Evolutionary conservation across 1,284 basidiomycete species (phyloP).

Genomic region (Fomitopsis palustris): DNA sequence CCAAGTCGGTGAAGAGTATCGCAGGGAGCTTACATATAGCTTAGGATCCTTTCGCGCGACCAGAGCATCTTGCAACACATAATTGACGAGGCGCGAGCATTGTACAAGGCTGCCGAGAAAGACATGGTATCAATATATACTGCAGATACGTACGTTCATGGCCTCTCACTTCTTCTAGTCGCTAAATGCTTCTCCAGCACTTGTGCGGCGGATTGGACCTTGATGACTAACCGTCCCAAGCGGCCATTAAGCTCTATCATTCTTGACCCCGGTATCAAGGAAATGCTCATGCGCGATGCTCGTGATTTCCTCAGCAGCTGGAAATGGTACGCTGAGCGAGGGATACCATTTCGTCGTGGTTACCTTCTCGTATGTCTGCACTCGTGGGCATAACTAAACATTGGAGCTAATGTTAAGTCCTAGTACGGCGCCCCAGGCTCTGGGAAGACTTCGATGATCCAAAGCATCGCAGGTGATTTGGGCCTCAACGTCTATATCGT

Average conservation of each 20-base stretch:
- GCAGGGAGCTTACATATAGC: neutral
- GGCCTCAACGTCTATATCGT: conserved; percentile 72
- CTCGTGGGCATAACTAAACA: neutral
- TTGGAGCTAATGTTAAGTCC: neutral
- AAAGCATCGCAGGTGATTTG: conserved; percentile 74
- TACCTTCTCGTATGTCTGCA: conserved; percentile 53
- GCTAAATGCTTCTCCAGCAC: neutral
- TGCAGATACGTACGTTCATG: conserved; percentile 38
- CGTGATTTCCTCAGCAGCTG: conserved; percentile 18
- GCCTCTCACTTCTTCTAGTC: neutral
- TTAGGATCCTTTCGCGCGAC: neutral
- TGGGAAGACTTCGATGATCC: conserved; percentile 77
- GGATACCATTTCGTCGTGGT: conserved; percentile 68
- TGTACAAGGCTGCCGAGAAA: conserved; percentile 34
- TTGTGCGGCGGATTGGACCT: conserved; percentile 12
- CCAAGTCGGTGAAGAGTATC: too few species aligned
- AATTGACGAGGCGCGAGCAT: neutral
- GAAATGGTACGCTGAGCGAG: conserved; percentile 48
- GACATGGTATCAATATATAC: conserved; percentile 54
- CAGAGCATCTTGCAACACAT: neutral
- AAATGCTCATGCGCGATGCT: conserved; percentile 17
- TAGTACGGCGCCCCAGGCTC: conserved; percentile 71
- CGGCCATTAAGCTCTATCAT: conserved; percentile 16
- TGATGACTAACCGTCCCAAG: conserved; percentile 12
- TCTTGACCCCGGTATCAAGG: conserved; percentile 17